phyloP scores from a whole-genome alignment of 768 basidiomycete genomes.

The Kwoniella pini region DNA sequence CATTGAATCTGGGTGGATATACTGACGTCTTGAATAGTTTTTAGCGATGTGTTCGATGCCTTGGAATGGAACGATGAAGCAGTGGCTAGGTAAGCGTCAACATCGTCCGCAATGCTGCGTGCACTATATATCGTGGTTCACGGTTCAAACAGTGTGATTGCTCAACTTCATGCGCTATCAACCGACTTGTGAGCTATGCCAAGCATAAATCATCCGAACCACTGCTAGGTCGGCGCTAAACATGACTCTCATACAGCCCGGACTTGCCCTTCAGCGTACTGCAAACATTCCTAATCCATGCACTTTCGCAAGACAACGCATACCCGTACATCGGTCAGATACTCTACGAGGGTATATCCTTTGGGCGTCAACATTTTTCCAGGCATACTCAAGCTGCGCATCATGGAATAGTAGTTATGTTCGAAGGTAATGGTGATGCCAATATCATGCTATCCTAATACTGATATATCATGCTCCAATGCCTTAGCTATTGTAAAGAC shows the following conservation, averaged over 20 bases:
- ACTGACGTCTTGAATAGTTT: neutral
- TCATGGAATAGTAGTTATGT: neutral
- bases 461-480: neutral
- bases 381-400: neutral
- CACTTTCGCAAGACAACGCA: no score
- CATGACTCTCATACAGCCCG: no score
- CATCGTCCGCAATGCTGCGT: no score
- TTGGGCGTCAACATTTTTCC: neutral
- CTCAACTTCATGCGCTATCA: neutral
- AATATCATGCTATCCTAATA: no score
- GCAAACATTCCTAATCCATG: no score
- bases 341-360: constrained; percentile 4
- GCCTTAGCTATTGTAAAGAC: neutral
- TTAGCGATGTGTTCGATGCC: neutral
- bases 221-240: no score
- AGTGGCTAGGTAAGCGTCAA: neutral
- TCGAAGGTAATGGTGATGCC: neutral
- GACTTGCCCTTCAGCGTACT: no score
- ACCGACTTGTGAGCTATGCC: neutral
- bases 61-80: neutral
- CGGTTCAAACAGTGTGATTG: neutral
- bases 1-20: no score
- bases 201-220: neutral
- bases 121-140: neutral
- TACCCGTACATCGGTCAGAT: neutral